Evolutionary conservation across 2,329 filamentous ascomycete species (phyloP), one percentile per base, ranked within the genome.

Genomic region (Trichoderma afroharzianum): DNA sequence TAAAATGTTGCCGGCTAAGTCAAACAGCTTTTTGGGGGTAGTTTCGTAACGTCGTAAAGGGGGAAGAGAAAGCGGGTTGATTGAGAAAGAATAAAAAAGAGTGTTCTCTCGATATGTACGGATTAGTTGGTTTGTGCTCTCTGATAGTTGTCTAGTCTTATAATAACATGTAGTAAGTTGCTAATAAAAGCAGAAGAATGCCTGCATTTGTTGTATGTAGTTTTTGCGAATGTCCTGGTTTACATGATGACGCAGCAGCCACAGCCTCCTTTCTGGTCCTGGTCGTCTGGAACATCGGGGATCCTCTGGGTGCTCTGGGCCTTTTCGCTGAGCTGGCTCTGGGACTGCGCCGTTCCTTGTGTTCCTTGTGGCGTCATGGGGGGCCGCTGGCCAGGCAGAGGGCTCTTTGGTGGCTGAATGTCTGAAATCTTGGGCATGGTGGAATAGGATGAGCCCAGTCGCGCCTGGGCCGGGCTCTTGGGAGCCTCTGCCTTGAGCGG

Each of bases 351-450:
- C 28, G 76, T 72, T 47, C 75, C 73, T 66, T 76, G 80, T 28
- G 76, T 72, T 50, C 75, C 73, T 66, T 76, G 80, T 83, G 88
- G 75, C 3, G 76, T 77, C 24, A 75, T 73, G 8, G 87, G 82
- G 8, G 84, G 81, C 74, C 83, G 81, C 39, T 86, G 85, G 74
- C 85, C 87, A 1, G 82, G 78, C 24, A 87, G 71, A 18, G 81
- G 79, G 50, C 76, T 81, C 57, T 75, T 72, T 7, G 76, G 75
- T 6, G 76, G 74, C 7, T 75, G 74, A 71, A 80, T 82, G 74
- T 82, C 80, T 6, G 79, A 78, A 55, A 90, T 90, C 79, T 84
- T 89, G 53, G 88, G 88, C 85, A 90, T 90, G 18, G 88, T 90
- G 50, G 89, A 90, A 78, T 91, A 91, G 15, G 83, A 83, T 12